Percentiles rank a stretch among this genome's conserved stretches.
phyloP scores from a whole-genome alignment of 768 basidiomycete species.

The Kwoniella europaea region DNA sequence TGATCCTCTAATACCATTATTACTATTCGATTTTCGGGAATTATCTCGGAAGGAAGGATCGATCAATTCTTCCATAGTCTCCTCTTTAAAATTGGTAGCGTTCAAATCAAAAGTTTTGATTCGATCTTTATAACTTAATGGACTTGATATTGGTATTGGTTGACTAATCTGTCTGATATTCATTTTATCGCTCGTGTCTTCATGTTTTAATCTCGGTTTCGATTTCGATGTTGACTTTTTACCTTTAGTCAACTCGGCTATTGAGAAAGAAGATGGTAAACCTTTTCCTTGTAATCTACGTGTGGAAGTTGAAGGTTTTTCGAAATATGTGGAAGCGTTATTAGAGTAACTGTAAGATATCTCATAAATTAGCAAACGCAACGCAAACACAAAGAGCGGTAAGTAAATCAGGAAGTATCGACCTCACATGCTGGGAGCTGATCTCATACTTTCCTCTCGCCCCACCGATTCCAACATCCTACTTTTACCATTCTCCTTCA shows the following conservation, averaged over 20 bases:
- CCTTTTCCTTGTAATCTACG: conserved; percentile 19
- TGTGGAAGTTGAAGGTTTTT: conserved; percentile 3
- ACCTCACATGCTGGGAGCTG: conserved; percentile 26
- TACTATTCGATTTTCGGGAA: neutral
- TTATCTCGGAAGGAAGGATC: neutral
- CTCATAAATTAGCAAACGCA: too few species aligned
- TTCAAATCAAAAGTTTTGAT: conserved; percentile 5
- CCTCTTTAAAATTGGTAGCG: neutral
- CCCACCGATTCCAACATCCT: conserved; percentile 18
- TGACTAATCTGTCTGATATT: conserved; percentile 16
- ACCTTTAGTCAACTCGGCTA: conserved; percentile 14
- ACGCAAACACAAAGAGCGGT: too few species aligned
- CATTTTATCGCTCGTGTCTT: neutral
- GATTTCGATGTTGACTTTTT: neutral
- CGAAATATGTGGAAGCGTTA: conserved; percentile 21
- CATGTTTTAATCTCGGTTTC: neutral
- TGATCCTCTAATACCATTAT: neutral
- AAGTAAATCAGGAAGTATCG: neutral
- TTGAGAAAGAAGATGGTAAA: conserved; percentile 14
- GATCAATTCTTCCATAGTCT: neutral
- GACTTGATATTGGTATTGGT: conserved; percentile 14
- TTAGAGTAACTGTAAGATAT: conserved; percentile 20
- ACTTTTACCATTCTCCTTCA: neutral
- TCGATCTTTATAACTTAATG: neutral
- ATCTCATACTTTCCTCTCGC: conserved; percentile 19